Conservation (phyloP, 129 eudicot genomes). For the Tanacetum coccineum region DNA sequence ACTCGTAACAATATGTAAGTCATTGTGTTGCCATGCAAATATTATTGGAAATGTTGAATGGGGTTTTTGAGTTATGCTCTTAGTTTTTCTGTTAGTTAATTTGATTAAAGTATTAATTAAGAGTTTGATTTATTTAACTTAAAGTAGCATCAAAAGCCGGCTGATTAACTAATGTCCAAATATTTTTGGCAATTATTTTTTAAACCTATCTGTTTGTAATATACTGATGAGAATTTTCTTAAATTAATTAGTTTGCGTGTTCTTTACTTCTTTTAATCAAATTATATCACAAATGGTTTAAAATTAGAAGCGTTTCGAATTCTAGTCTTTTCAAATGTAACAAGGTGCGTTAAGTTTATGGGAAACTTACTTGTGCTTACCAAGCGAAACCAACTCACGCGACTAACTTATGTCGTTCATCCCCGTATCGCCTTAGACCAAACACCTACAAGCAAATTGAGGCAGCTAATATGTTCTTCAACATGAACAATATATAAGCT, state of each 20-base stretch:
- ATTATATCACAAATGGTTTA: too few species aligned
- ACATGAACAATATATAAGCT: too few species aligned
- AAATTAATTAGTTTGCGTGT: background rate
- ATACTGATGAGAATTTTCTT: slow-evolving; percentile 15
- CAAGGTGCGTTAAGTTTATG: too few species aligned
- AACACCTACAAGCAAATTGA: too few species aligned
- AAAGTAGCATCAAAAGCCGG: slow-evolving; percentile 37
- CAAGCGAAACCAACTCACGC: too few species aligned
- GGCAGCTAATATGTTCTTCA: too few species aligned
- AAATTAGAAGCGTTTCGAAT: too few species aligned
- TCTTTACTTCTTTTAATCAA: background rate
- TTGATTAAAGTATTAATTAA: background rate
- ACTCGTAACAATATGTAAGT: slow-evolving; percentile 26
- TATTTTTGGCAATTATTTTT: background rate
- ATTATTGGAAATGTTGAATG: background rate
- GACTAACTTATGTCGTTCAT: too few species aligned
- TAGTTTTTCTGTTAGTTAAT: background rate
- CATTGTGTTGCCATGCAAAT: slow-evolving; percentile 28
- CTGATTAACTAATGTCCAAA: slow-evolving; percentile 23
- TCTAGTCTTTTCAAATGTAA: too few species aligned
- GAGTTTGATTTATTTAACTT: background rate
- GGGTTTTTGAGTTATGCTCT: background rate
- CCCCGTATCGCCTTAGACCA: too few species aligned
- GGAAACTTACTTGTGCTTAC: too few species aligned
- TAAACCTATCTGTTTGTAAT: slow-evolving; percentile 22